phyloP scores from a whole-genome alignment of 345 rosid species.

The Acer yangbiense region DNA sequence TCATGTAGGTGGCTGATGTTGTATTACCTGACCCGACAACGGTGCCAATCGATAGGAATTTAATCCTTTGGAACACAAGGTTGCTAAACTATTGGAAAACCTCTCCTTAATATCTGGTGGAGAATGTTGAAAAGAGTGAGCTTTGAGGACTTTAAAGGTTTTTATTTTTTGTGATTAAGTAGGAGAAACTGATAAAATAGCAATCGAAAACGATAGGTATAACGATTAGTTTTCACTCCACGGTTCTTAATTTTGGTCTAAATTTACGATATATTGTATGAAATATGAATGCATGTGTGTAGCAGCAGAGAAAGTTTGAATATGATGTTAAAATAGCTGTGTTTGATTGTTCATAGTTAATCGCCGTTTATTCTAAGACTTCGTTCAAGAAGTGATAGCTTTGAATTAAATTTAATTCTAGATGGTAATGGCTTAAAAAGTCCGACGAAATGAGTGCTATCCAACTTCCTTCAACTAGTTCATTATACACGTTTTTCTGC shows the following conservation, averaged over 20 bases:
- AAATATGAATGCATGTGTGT: neutral
- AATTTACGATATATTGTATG: neutral
- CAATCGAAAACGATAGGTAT: no score
- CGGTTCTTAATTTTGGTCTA: neutral
- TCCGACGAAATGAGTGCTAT: neutral
- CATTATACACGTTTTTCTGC: no score
- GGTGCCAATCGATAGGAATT: slow-evolving; percentile 40
- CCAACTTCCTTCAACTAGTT: neutral
- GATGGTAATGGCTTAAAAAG: neutral
- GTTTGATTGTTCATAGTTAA: neutral
- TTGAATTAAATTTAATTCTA: neutral
- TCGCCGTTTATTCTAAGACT: neutral
- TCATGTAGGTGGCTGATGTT: slow-evolving; percentile 31
- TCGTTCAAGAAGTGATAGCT: neutral
- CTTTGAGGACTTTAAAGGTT: neutral
- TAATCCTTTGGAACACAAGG: slow-evolving; percentile 37
- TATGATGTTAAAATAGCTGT: no score
- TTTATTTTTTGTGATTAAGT: neutral
- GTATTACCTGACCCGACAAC: slow-evolving; percentile 38
- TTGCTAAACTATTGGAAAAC: slow-evolving; percentile 48
- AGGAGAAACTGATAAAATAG: neutral
- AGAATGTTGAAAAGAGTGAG: slow-evolving; percentile 38
- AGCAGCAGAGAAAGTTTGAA: neutral
- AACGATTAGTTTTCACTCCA: no score
- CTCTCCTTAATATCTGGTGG: slow-evolving; percentile 59